Evolutionary conservation across 148 eudicot genomes (phyloP).

Genomic region (Amaranthus cruentus): DNA sequence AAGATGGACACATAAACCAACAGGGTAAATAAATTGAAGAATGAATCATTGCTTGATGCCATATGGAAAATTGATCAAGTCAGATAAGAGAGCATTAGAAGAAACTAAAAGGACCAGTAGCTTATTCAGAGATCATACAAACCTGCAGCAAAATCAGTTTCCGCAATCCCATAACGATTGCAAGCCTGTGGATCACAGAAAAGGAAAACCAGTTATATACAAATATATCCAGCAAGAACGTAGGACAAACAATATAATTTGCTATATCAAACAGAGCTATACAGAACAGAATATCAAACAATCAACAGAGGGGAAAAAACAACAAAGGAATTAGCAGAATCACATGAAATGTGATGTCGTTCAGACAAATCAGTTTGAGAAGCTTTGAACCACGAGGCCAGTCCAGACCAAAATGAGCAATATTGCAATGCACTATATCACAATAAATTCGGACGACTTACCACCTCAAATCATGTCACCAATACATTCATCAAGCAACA

Average conservation of each 20-base stretch:
- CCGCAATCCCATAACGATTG: conserved; percentile 50
- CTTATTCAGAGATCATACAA: conserved; percentile 15
- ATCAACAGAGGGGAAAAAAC: background rate
- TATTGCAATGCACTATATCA: background rate
- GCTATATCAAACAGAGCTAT: background rate
- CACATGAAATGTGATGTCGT: background rate
- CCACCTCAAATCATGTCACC: background rate
- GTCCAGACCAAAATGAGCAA: background rate
- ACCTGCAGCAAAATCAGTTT: conserved; percentile 53
- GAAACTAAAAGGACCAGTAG: background rate
- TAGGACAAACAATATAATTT: background rate
- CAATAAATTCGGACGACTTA: background rate
- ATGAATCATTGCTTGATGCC: background rate
- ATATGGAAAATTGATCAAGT: background rate
- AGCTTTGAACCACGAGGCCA: background rate
- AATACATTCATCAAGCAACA: background rate
- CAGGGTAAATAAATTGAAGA: background rate
- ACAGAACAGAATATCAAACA: background rate
- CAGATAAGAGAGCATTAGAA: background rate
- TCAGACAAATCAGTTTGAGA: background rate
- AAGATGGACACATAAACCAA: background rate
- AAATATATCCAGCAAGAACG: background rate
- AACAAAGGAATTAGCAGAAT: background rate
- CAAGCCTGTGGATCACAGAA: conserved; percentile 36
- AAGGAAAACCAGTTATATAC: background rate